Evolutionary conservation across 768 basidiomycete species (phyloP).

Genomic region (Lenzites betulinus): DNA sequence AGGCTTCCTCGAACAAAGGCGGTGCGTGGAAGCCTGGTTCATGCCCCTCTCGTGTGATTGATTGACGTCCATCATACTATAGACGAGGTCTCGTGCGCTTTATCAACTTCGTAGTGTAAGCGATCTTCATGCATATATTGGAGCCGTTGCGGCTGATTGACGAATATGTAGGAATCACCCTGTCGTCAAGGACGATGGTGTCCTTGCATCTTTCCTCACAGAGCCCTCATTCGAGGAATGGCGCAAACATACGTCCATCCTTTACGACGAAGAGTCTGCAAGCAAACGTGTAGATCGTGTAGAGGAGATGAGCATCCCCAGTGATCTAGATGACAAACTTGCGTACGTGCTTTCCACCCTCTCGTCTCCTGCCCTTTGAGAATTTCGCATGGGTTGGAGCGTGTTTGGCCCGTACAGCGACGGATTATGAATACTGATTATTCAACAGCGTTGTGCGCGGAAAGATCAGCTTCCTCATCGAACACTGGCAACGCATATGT

Average conservation of each 20-base stretch:
- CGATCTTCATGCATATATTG: constrained; percentile 11
- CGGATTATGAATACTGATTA: not conserved
- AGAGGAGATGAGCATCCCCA: constrained; percentile 92
- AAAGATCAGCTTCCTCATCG: constrained; percentile 76
- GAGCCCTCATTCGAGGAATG: constrained; percentile 85
- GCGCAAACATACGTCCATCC: constrained; percentile 77
- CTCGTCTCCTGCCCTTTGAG: not conserved
- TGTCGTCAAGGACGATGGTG: constrained; percentile 82
- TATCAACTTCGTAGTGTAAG: constrained; percentile 76
- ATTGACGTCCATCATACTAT: not conserved
- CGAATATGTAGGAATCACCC: constrained; percentile 75
- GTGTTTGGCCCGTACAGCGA: too few species aligned
- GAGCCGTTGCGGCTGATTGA: constrained; percentile 8
- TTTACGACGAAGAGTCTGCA: constrained; percentile 85
- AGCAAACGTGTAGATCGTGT: constrained; percentile 76
- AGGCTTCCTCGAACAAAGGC: constrained; percentile 87
- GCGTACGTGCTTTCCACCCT: constrained; percentile 42
- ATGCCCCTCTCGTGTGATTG: not conserved
- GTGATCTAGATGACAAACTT: constrained; percentile 90
- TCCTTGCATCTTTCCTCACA: constrained; percentile 78
- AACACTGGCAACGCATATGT: constrained; percentile 91
- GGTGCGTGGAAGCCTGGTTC: constrained; percentile 43
- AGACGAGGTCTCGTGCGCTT: constrained; percentile 83
- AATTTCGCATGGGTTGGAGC: not conserved
- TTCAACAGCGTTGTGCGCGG: constrained; percentile 67